Evolutionary conservation across 2,329 filamentous ascomycete genomes (phyloP), one percentile per base, ranked within the genome.

Genomic region (Trichoderma polysporum): DNA sequence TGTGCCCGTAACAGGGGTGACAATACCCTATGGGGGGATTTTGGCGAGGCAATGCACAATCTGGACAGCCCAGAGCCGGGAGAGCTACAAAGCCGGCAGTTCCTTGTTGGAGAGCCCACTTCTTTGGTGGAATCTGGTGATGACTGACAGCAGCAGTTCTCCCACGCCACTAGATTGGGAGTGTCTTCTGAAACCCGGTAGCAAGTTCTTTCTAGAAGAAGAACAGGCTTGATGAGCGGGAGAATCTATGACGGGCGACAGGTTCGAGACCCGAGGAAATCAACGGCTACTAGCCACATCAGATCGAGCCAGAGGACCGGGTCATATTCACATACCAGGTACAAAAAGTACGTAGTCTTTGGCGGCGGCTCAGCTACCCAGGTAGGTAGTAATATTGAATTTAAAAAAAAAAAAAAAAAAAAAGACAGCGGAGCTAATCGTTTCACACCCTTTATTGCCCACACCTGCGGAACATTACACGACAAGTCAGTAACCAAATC

Each of bases 1-100:
- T 66, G 64, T 66, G 64, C 56, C 49, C 31, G 57, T 41, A 37
- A 29, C 64, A 66, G 64, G 64, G 64, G 64, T 66, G 57, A 60
- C n/a, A 54, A 60, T 66, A 58, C 64, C 56, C 64, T 66, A 66
- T 61, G 49, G 64, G 64, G 56, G 45, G 25, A 13, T 45, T 56
- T 47, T 53, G 35, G 35, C 49, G 64, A 66, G 45, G 53, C 49
- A 49, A 66, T 54, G 56, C 49, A 61, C 64, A 45, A 54, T 56
- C 49, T 66, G 64, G 47, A 66, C 37, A 53, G 19, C 58, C 58
- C 45, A 49, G 47, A 25, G 31, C 41, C 25, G 45, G 33, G 56
- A 59, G 37, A 59, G 56, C 37, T 52, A 50, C 53, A 39, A 58
- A 22, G 39, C 49, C 50, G 50, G 50, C 61, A 54, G 61, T 33